Conservation (phyloP, 1,284 basidiomycete genomes). For the Ganoderma sp. region DNA sequence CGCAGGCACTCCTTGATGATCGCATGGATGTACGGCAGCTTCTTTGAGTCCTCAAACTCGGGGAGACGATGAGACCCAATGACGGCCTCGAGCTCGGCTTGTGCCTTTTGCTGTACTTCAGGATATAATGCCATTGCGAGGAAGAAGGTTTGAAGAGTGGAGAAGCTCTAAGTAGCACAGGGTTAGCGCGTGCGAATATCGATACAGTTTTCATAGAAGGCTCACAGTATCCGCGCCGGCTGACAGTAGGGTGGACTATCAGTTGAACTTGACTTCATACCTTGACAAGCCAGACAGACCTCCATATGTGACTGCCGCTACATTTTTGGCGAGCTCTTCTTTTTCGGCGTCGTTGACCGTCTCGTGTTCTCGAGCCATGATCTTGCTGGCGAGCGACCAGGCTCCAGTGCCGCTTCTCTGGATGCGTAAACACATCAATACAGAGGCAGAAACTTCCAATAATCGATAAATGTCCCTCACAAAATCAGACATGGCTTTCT, state of each 20-base stretch:
- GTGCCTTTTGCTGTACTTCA: conserved; percentile 44
- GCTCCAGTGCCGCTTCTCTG: conserved; percentile 15
- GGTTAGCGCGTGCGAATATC: not conserved
- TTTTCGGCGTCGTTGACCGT: conserved; percentile 12
- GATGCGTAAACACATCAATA: conserved; percentile 10
- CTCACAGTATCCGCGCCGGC: conserved; percentile 34
- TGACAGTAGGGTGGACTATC: not conserved
- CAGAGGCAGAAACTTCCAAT: conserved; percentile 13
- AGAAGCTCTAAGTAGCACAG: conserved; percentile 21
- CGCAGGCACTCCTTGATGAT: conserved; percentile 47
- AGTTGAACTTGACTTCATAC: not conserved
- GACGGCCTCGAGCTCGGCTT: conserved; percentile 45
- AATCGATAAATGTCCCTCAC: conserved; percentile 15
- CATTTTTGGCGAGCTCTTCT: conserved; percentile 27
- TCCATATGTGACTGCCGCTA: conserved; percentile 23
- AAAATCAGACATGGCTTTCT: conserved; percentile 23
- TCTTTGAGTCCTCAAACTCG: conserved; percentile 41
- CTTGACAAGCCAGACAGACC: conserved; percentile 6
- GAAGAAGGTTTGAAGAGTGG: conserved; percentile 39
- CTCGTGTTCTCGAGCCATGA: conserved; percentile 19
- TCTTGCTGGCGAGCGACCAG: conserved; percentile 20
- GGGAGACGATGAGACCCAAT: conserved; percentile 44
- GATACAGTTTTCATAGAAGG: not conserved
- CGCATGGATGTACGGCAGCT: conserved; percentile 46
- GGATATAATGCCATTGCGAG: conserved; percentile 45